phyloP scores from a whole-genome alignment of 495 filamentous ascomycete genomes.

The Hyaloscypha finlandica region DNA sequence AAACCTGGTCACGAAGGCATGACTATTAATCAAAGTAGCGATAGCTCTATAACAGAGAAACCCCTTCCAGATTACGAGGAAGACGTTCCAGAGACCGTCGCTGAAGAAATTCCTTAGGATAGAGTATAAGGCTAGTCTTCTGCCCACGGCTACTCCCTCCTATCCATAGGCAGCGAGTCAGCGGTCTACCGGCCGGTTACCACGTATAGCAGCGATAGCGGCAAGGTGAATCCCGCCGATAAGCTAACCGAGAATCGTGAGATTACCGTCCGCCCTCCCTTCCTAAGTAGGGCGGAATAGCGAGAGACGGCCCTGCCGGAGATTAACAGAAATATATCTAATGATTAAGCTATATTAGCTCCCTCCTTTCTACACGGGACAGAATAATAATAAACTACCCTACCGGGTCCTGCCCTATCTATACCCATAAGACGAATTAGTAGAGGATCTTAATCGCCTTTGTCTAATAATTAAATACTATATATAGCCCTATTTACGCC shows the following conservation, averaged over 20 bases:
- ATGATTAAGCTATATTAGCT: no score
- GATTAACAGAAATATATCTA: no score
- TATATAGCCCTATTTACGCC: no score
- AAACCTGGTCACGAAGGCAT: no score
- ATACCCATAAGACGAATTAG: background rate
- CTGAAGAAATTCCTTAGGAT: conserved; percentile 15
- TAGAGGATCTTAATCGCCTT: background rate
- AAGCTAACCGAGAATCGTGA: background rate
- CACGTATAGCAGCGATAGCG: no score
- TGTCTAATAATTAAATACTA: conserved; percentile 2
- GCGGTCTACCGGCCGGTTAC: conserved; percentile 8
- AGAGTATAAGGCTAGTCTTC: conserved; percentile 4
- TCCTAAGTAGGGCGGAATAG: background rate
- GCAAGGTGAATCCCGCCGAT: no score
- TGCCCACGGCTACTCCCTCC: conserved; percentile 4
- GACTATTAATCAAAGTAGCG: no score
- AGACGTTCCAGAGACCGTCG: conserved; percentile 16
- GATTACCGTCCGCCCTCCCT: background rate
- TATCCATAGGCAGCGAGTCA: conserved; percentile 9
- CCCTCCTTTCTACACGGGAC: conserved; percentile 4
- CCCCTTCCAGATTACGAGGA: no score
- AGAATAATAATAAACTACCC: background rate
- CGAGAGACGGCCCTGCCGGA: conserved; percentile 1
- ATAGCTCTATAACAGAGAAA: no score
- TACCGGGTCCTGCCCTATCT: background rate